A percentile compares a stretch with the other conserved stretches of the same genome.
Evolutionary conservation across 2,329 filamentous ascomycete species (phyloP).

Genomic region (Monilinia polystroma): DNA sequence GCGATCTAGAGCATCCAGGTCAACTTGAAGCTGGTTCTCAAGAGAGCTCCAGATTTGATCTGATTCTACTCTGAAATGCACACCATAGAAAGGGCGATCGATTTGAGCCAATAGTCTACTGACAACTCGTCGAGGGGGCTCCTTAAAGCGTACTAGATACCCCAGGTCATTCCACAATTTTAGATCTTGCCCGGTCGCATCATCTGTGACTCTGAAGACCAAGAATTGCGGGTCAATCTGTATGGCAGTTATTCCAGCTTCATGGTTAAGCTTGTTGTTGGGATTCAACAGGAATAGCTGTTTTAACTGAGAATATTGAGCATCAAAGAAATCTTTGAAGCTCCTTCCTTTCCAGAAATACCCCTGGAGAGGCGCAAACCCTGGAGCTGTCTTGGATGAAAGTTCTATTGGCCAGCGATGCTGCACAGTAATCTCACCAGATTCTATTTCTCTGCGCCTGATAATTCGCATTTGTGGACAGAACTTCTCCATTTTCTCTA

Average conservation of each 20-base stretch:
- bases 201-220: slow-evolving; percentile 43
- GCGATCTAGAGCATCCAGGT: slow-evolving; percentile 42
- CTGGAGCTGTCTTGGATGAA: slow-evolving; percentile 28
- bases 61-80: slow-evolving; percentile 43
- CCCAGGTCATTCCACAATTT: slow-evolving; percentile 42
- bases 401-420: slow-evolving; percentile 34
- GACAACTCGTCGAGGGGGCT: slow-evolving; percentile 36
- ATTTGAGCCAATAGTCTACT: slow-evolving; percentile 34
- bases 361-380: slow-evolving; percentile 32
- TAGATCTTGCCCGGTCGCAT: slow-evolving; percentile 41
- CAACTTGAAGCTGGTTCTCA: slow-evolving; percentile 40
- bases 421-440: slow-evolving; percentile 29
- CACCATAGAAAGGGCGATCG: slow-evolving; percentile 39
- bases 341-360: slow-evolving; percentile 18
- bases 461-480: slow-evolving; percentile 42
- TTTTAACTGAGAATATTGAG: slow-evolving; percentile 26
- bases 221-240: slow-evolving; percentile 40
- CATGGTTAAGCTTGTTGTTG: slow-evolving; percentile 21
- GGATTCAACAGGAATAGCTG: slow-evolving; percentile 24
- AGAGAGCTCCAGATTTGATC: slow-evolving; percentile 43
- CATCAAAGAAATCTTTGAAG: slow-evolving; percentile 38
- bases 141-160: slow-evolving; percentile 39
- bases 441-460: slow-evolving; percentile 34
- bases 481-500: slow-evolving; percentile 30
- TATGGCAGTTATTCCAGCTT: slow-evolving; percentile 39